Conservation (phyloP, 148 eudicot species). For the Limonium bicolor region DNA sequence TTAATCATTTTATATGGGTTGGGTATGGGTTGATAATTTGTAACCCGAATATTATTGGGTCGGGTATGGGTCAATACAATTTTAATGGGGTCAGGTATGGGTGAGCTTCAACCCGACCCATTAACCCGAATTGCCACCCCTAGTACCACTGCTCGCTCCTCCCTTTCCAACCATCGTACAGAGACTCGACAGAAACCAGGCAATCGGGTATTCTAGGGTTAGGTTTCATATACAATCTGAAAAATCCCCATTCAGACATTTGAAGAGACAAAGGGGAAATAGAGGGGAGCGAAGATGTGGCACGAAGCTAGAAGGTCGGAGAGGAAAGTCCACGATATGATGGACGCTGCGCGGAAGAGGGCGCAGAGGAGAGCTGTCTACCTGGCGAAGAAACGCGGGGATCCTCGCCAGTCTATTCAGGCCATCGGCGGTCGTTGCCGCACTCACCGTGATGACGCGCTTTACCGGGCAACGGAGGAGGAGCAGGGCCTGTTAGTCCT, state of each 20-base stretch:
- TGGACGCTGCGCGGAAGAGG: constrained; percentile 91
- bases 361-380: constrained; percentile 83
- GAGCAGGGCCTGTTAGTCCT: constrained; percentile 68
- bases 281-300: constrained; percentile 65
- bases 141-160: no score
- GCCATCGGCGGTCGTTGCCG: constrained; percentile 24
- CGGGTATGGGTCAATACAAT: no score
- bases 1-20: no score
- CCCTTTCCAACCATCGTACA: not conserved
- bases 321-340: constrained; percentile 94
- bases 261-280: constrained; percentile 4
- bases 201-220: constrained; percentile 10
- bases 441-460: constrained; percentile 28
- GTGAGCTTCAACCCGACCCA: no score
- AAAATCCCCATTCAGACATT: not conserved
- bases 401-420: constrained; percentile 64
- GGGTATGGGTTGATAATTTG: no score
- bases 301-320: constrained; percentile 97
- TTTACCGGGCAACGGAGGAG: constrained; percentile 64
- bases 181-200: not conserved
- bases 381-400: constrained; percentile 88
- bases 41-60: no score
- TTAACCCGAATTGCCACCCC: no score
- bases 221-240: constrained; percentile 9
- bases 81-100: no score